These are phyloP conservation scores for Carex sylvatica DNA, from an alignment of 202 grass and related monocot genomes.

Conservation along the genomic window DNA sequence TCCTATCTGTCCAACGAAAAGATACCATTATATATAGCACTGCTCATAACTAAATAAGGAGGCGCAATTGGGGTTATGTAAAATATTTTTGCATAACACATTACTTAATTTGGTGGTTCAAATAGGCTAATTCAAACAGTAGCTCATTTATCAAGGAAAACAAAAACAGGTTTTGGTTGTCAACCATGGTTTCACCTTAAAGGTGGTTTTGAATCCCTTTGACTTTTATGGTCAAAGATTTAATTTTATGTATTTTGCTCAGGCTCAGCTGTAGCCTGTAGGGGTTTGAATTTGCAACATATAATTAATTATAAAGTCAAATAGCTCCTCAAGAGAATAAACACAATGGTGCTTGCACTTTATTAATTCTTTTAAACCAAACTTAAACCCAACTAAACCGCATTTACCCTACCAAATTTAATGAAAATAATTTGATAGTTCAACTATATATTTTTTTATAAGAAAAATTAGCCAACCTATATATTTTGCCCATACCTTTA, in stretches of 20 bases:
- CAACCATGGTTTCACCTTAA: not conserved
- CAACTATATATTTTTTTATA: not conserved
- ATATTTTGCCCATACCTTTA: not conserved
- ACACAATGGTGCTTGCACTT: not conserved
- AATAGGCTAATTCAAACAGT: too few species aligned
- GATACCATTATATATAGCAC: too few species aligned
- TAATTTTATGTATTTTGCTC: too few species aligned
- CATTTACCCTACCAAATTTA: not conserved
- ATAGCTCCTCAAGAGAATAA: not conserved
- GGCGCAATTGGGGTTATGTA: not conserved
- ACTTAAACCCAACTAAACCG: not conserved
- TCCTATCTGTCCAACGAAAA: too few species aligned
- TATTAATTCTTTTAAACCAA: not conserved
- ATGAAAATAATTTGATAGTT: not conserved
- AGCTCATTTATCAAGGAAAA: not conserved
- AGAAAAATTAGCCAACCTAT: not conserved
- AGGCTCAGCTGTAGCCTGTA: too few species aligned
- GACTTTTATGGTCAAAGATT: not conserved
- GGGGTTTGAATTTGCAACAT: not conserved
- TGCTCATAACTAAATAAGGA: not conserved
- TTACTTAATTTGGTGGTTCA: too few species aligned
- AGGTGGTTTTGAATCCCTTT: conserved; percentile 1
- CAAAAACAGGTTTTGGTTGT: not conserved
- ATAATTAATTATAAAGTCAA: not conserved
- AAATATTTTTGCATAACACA: not conserved